Evolutionary conservation across 768 basidiomycete genomes (phyloP), one percentile per base, ranked within the genome.

Genomic region (Albatrellus ellisii): DNA sequence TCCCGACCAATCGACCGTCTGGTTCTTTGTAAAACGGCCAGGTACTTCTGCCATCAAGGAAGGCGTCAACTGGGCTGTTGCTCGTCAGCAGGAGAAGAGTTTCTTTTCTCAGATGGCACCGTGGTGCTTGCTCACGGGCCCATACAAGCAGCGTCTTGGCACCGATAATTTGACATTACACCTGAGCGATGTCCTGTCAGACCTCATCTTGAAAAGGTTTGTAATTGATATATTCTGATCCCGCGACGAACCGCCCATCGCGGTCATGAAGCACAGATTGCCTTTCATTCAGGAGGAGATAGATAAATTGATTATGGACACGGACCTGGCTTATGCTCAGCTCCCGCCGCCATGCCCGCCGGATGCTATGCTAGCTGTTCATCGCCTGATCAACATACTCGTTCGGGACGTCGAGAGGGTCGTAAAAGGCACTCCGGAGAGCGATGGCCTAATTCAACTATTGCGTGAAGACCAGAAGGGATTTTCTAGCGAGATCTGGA

Each of bases 131-230:
- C 58, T 83, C 1, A 75, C 75, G 7, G 14, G 56, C 0, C 56
- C 64, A 10, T 71, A 72, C 43, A 68, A 70, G 42, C 63, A 62
- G 8, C 73, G 70, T 39, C 54, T 85, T 1, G 61, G 78, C 1
- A 84, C 82, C 0, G 46, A 43, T 18, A 73, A 70, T 39, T 61
- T 85, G 1, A 72, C 75, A 0, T 69, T 70, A 20, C 61, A 70
- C 4, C 56, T 86, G 28, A 80, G 81, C 43, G 46, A 57, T 0
- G 68, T 81, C 6, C 54, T 88, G 0, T 79, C 79, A 0, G 72
- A 77, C 22, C 57, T 80, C 3, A 79, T 85, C 27, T 58, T 68
- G 0, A 74, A 73, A 47, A 60, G 76, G 83, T 79, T 41, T 2
- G 61, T 56, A 17, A 22, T 20, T 15, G 9, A 5, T 26, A 17